Conservation (phyloP, 192 early-diverging fungal genomes). For the Thoreauomyces humboldtii region DNA sequence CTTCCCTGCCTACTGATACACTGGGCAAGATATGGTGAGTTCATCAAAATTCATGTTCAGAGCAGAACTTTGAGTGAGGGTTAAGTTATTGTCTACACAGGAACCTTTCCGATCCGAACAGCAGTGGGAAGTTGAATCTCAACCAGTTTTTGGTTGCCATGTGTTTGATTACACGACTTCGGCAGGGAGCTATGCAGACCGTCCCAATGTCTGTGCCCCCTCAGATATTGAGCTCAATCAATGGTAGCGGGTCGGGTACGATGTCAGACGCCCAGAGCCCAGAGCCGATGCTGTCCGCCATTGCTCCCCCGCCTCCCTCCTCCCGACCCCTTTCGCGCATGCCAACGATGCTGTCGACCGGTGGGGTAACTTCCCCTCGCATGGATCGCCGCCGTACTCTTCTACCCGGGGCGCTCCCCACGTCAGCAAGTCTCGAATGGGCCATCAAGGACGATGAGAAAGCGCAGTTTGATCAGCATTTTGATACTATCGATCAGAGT, state of each 20-base stretch:
- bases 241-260: background rate
- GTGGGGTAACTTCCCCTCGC: slow-evolving; percentile 15
- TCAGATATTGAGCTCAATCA: slow-evolving; percentile 50
- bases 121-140: slow-evolving; percentile 68
- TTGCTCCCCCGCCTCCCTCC: slow-evolving; percentile 13
- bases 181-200: slow-evolving; percentile 64
- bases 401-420: background rate
- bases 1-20: slow-evolving; percentile 72
- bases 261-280: background rate
- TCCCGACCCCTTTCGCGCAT: slow-evolving; percentile 22
- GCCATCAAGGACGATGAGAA: slow-evolving; percentile 73
- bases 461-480: slow-evolving; percentile 74
- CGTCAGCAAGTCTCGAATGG: slow-evolving; percentile 49
- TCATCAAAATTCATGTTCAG: background rate
- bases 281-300: background rate
- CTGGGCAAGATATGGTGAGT: slow-evolving; percentile 79
- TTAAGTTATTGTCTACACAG: background rate
- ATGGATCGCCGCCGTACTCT: slow-evolving; percentile 30
- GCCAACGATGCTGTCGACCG: slow-evolving; percentile 7
- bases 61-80: background rate
- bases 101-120: slow-evolving; percentile 79
- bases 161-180: slow-evolving; percentile 79
- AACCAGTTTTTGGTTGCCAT: slow-evolving; percentile 89
- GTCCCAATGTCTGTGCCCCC: slow-evolving; percentile 73
- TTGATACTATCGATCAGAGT: slow-evolving; percentile 68